A percentile compares a stretch with the other conserved stretches of the same genome.
Conservation (phyloP, 2,329 filamentous ascomycete genomes). For the Botrytis paeoniae region DNA sequence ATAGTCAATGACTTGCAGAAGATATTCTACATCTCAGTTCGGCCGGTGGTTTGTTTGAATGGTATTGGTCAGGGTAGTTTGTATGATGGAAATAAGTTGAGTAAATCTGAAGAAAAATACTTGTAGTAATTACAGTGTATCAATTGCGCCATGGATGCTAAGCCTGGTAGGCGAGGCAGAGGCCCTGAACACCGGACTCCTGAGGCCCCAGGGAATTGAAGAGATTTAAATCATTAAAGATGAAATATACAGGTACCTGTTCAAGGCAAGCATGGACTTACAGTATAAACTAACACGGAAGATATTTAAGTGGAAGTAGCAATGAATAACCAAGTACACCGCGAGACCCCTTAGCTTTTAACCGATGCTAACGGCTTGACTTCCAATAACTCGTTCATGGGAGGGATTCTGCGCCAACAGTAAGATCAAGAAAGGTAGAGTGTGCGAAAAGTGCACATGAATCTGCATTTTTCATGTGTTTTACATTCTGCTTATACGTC, state of each 20-base stretch:
- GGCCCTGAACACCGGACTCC: background rate
- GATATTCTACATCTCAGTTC: background rate
- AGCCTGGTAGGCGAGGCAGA: background rate
- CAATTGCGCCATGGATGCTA: background rate
- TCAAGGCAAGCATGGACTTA: background rate
- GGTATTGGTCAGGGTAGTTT: background rate
- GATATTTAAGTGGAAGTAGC: background rate
- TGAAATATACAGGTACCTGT: background rate
- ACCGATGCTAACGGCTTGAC: background rate
- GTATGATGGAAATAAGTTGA: background rate
- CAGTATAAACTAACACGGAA: background rate
- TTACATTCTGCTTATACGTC: background rate
- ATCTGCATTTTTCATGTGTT: background rate
- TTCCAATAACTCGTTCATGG: background rate
- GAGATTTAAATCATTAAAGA: background rate
- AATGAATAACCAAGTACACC: background rate
- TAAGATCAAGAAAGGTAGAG: background rate
- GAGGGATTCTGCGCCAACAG: background rate
- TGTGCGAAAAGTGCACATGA: background rate
- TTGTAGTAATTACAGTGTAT: background rate
- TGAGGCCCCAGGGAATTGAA: background rate
- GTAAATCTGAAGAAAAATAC: background rate
- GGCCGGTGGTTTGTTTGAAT: background rate
- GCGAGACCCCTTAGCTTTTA: background rate
- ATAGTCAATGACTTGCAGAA: background rate